Conservation (phyloP, 441 rosid species). For the Euphorbia celastroides region DNA sequence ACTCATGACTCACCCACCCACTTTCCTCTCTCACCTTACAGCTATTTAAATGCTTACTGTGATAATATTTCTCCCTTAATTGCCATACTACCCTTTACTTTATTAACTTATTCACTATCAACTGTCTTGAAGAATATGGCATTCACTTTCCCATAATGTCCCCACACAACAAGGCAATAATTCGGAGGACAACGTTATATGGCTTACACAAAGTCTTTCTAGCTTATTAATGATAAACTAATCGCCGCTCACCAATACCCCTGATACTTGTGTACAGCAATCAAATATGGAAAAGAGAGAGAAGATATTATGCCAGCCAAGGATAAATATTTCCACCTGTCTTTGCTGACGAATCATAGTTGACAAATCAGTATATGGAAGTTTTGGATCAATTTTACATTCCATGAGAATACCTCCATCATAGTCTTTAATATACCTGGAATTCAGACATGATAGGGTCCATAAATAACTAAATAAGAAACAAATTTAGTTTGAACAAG, state of each 20-base stretch:
- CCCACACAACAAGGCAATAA: slow-evolving; percentile 1
- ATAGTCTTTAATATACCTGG: slow-evolving; percentile 92
- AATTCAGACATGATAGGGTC: slow-evolving; percentile 13
- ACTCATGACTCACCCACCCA: too few species aligned
- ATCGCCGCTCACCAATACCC: neutral
- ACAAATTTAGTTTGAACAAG: neutral
- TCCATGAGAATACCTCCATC: slow-evolving; percentile 99
- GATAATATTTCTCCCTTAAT: too few species aligned
- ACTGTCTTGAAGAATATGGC: neutral
- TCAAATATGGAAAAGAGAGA: neutral
- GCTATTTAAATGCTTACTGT: too few species aligned
- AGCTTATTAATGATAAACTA: neutral
- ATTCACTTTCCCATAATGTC: neutral
- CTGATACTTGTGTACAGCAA: neutral
- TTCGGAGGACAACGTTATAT: slow-evolving; percentile 9
- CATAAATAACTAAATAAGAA: neutral
- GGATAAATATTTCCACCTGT: slow-evolving; percentile 42
- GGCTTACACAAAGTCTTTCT: neutral
- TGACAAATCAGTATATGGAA: slow-evolving; percentile 90
- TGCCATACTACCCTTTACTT: too few species aligned
- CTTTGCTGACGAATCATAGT: slow-evolving; percentile 91
- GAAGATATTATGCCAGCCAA: neutral
- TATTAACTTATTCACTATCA: neutral
- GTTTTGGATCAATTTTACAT: slow-evolving; percentile 96
- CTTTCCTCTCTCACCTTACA: too few species aligned